phyloP scores from a whole-genome alignment of 1,284 basidiomycete species.

The Stygiomarasmius scandens region DNA sequence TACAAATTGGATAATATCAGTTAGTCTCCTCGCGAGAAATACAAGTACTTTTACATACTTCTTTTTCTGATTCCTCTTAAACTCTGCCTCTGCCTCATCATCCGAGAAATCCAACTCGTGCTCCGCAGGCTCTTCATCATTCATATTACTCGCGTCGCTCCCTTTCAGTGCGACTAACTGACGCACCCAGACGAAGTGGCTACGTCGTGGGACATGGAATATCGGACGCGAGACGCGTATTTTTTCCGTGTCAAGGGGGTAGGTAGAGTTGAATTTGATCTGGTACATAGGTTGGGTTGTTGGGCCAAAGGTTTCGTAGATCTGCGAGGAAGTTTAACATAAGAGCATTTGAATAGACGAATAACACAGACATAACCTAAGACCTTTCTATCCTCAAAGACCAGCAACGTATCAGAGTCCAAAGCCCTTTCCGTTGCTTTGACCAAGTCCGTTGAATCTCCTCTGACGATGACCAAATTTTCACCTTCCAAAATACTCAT shows the following conservation, averaged over 20 bases:
- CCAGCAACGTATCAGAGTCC: conserved; percentile 85
- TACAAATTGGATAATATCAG: conserved; percentile 25
- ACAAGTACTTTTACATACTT: conserved; percentile 40
- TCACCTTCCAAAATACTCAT: conserved; percentile 62
- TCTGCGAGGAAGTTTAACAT: conserved; percentile 42
- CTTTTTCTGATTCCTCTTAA: conserved; percentile 58
- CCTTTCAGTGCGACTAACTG: conserved; percentile 71
- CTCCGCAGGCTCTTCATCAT: conserved; percentile 87
- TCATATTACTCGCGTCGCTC: conserved; percentile 90
- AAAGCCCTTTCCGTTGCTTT: conserved; percentile 61
- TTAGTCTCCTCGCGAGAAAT: background rate
- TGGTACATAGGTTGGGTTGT: conserved; percentile 85
- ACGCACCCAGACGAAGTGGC: conserved; percentile 77
- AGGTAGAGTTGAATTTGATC: conserved; percentile 65
- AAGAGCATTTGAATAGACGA: conserved; percentile 8
- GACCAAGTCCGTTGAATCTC: conserved; percentile 45
- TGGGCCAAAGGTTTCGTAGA: conserved; percentile 91
- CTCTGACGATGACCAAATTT: conserved; percentile 71
- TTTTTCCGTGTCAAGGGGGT: conserved; percentile 58
- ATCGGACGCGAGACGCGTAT: conserved; percentile 60
- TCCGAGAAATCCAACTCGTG: conserved; percentile 90
- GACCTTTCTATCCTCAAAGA: conserved; percentile 82
- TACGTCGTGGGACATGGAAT: conserved; percentile 77
- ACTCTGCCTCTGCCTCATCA: conserved; percentile 81
- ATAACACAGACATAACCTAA: conserved; percentile 63